phyloP scores from a whole-genome alignment of 352 stramenopile species.

The Elongisporangium undulatum region DNA sequence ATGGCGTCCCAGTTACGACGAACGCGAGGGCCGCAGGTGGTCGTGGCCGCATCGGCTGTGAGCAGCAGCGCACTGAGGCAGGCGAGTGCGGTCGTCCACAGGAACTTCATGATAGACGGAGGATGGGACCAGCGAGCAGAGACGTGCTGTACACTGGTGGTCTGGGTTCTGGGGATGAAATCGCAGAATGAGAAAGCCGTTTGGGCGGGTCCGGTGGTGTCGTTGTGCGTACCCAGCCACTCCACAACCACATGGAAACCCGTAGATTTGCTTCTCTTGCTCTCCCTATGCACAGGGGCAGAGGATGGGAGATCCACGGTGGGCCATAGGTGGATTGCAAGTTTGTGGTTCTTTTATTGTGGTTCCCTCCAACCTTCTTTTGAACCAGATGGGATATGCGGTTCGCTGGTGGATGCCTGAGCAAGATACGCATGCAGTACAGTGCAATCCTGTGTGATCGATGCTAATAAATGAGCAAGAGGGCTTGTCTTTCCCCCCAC shows the following conservation, averaged over 20 bases:
- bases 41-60: not conserved
- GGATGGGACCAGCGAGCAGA: not conserved
- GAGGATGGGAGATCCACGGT: not conserved
- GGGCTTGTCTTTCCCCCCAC: not conserved
- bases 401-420: not conserved
- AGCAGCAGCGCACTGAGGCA: not conserved
- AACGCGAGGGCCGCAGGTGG: constrained; percentile 28
- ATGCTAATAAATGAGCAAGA: not conserved
- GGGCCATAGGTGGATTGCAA: not conserved
- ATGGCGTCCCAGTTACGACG: constrained; percentile 48
- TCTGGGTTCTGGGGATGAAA: not conserved
- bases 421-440: not conserved
- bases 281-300: not conserved
- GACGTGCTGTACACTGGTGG: not conserved
- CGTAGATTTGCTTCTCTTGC: not conserved
- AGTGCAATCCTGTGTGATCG: no score
- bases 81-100: not conserved
- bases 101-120: not conserved
- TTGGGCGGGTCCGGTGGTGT: not conserved
- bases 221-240: not conserved
- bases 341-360: not conserved
- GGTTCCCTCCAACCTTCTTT: not conserved
- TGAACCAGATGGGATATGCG: not conserved
- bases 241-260: not conserved
- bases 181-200: not conserved